Evolutionary conservation across 31 red algal genomes (phyloP), one percentile per base, ranked within the genome.

Genomic region (Asparagopsis taxiformis): DNA sequence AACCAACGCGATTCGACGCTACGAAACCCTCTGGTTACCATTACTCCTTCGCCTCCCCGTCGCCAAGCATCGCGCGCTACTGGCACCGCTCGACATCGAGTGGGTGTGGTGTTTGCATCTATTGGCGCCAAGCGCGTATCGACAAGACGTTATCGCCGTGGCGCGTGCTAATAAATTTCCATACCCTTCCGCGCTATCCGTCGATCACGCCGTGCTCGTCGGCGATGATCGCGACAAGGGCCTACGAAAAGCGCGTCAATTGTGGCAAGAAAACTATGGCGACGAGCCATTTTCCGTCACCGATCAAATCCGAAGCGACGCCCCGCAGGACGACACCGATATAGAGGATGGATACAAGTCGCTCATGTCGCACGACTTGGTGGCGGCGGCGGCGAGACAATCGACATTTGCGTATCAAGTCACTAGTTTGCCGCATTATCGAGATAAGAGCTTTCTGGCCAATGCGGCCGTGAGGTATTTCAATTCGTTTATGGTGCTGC

Each of bases 21-120:
- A 81, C 65, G 65, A 70, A 15, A 32, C 26, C 19, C 3, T 81
- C 3, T 81, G 62, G 62, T 29, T 81, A 16, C 77, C 77, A 2
- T 51, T 81, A 17, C 62, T 81, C 25, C 31, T 49, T 5, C 31
- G 34, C 31, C 31, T 49, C 64, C 31, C 49, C 16, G n/a, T 32
- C 24, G 17, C 17, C 48, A 23, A 13, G 11, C 77, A 53, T 21
- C 31, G 15, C 50, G 29, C 20, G 21, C 63, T 70, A 24, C 46
- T 69, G 3, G 55, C 82, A 25, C 82, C 82, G 19, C 17, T 86
- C 17, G 82, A 86, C 51, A 61, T 86, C 19, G 70, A 74, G 57
- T 86, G 68, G 68, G 82, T 86, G 51, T 75, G 71, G 71, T 59
- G 72, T 1, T 57, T 48, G 17, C 82, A 86, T 46, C 63, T 73